Base-by-base conservation (phyloP, 179 eudicot species). In the Beta corolliflora region DNA sequence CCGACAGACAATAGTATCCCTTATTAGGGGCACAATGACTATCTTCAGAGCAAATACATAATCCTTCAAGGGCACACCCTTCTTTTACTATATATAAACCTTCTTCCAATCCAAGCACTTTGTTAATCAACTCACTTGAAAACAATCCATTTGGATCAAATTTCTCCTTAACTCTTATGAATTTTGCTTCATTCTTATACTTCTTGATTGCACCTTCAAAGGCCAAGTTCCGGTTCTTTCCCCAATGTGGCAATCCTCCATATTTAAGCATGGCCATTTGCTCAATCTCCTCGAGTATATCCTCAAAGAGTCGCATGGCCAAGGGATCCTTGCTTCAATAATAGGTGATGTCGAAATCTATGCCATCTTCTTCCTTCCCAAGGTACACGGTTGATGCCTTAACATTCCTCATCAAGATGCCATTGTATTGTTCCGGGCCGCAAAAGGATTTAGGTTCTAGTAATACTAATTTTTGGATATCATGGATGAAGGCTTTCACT, bases 181-280 rank as follows among this genome's bases (percentile, higher is more conserved):
- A 93, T 21, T 78, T 59, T n/a, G 0, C 21, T 1, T 82, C 89
- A 11, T 91, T 84, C 58, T 50, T 80, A 61, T 90, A 92, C 85
- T 92, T 93, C 0, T 85, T 73, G 23, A 88, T 84, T 6, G 70
- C 92, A 53, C 85, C 92, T 23, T 82, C 54, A 53, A 92, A 92
- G 0, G 93, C 95, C 72, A 93, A 56, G 75, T 90, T 89, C 12
- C 95, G 85, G 77, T 93, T 93, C 86, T 93, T 92, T 7, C 94
- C 97, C 97, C 97, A 93, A 41, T 93, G 96, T 21, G 97, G 96
- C 45, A 93, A 58, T 13, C 88, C 97, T 8, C 85, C 88, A 72
- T 93, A 93, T 84, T 93, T 92, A 77, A 91, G 91, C 76, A 91
- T 13, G 0, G 86, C 97, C 67, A 93, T 84, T 74, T 93, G 97